Base-by-base conservation (phyloP, 1,139 yeast species). In the Taiozyma sp. region DNA sequence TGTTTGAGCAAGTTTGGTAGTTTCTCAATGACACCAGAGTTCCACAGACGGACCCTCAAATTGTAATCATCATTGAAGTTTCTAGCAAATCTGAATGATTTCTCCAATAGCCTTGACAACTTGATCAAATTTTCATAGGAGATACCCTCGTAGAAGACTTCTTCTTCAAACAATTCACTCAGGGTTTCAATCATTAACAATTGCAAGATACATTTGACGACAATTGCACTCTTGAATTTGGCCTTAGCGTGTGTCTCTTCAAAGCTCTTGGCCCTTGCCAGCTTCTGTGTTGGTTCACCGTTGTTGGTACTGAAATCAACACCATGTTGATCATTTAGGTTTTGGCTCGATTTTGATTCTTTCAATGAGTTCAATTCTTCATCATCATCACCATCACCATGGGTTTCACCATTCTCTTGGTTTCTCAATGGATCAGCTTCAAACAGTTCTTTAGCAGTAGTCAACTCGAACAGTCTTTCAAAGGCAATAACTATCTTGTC, bases 141-240 rank as follows among this genome's bases (percentile, higher is more conserved):
- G 51, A 91, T 80, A 40, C 77, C 66, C 46, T 78, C 80, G 61
- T 87, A 88, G 60, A 93, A 88, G 3, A 69, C 72, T 44, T 84
- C 90, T 60, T 83, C 83, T 45, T 71, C 74, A 64, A 89, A 83
- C 48, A 95, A 71, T 63, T 91, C 98, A 53, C 89, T 84, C 27
- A 91, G 75, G 0, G 92, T 80, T 65, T 92, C 97, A 62, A 95
- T 91, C 83, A 95, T 81, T 59, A 92, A 76, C 54, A 93, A 72
- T 66, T 93, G 98, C 59, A 93, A 73, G 22, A 93, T 96, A 69
- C 97, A 90, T 70, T 93, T 92, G 47, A 92, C 90, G 47, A 93
- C 96, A 60, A 93, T 90, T 1, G 87, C 76, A 38, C 91, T 84
- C 68, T 90, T 90, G 45, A 83, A 57, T 72, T 76, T 50, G 64